phyloP scores from a whole-genome alignment of 768 basidiomycete species.

The Tulasnella sp. region DNA sequence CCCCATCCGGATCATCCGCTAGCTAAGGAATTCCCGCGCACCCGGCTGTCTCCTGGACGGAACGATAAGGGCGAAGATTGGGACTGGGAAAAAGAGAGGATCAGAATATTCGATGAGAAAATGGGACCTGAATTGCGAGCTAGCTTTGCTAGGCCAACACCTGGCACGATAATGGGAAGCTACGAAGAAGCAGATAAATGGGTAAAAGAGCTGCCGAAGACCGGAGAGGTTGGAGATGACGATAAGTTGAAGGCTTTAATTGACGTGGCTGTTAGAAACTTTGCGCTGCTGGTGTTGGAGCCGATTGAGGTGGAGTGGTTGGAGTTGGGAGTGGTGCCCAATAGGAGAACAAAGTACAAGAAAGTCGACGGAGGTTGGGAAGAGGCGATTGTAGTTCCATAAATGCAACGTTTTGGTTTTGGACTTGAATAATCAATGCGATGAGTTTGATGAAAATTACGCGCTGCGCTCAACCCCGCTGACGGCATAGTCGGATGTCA shows the following conservation, averaged over 20 bases:
- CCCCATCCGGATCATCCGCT: constrained; percentile 34
- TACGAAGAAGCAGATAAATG: constrained; percentile 48
- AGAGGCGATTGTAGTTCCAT: constrained; percentile 55
- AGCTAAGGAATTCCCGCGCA: constrained; percentile 26
- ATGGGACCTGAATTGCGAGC: constrained; percentile 56
- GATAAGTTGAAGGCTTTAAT: constrained; percentile 36
- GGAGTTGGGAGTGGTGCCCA: constrained; percentile 44
- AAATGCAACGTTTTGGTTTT: neutral
- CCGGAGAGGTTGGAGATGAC: constrained; percentile 26
- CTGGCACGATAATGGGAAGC: constrained; percentile 42
- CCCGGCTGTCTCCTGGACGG: constrained; percentile 24
- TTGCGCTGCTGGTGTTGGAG: constrained; percentile 60
- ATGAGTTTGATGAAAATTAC: neutral
- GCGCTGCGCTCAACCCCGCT: neutral
- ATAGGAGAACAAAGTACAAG: constrained; percentile 44
- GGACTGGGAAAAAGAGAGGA: constrained; percentile 48
- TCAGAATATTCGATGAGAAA: constrained; percentile 39
- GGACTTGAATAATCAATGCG: neutral
- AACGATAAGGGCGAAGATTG: constrained; percentile 27
- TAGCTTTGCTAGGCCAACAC: constrained; percentile 53
- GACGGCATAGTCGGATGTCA: neutral
- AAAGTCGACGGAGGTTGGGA: constrained; percentile 37
- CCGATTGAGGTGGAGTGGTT: constrained; percentile 56
- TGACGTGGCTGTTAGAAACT: constrained; percentile 48
- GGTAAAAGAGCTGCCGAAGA: constrained; percentile 43